A percentile compares a stretch with the other conserved stretches of the same genome.
Conservation (phyloP, 2,329 filamentous ascomycete species). For the Scleromitrula shiraiana region DNA sequence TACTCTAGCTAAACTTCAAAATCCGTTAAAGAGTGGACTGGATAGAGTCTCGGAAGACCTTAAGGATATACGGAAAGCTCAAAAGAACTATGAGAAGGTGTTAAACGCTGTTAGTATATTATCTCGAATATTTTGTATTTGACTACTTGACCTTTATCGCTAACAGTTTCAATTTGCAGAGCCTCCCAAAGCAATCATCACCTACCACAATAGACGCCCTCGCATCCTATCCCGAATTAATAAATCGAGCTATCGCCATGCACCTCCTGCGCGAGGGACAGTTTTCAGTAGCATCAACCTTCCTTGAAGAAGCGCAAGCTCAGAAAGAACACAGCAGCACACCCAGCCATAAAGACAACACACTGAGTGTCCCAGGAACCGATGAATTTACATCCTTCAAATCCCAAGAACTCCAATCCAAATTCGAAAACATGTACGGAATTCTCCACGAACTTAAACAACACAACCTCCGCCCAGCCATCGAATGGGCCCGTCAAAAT, state of each 20-base stretch:
- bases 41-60: conserved; percentile 74
- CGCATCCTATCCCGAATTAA: conserved; percentile 63
- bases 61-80: conserved; percentile 72
- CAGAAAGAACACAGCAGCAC: too few relatives aligned
- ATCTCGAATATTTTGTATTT: not conserved
- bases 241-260: conserved; percentile 94
- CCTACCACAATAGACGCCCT: conserved; percentile 76
- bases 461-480: conserved; percentile 72
- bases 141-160: not conserved
- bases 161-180: conserved; percentile 18
- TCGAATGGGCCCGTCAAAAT: conserved; percentile 74
- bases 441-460: conserved; percentile 73
- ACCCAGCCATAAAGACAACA: too few relatives aligned
- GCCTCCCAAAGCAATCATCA: conserved; percentile 47
- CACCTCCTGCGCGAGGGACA: conserved; percentile 91
- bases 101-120: conserved; percentile 60
- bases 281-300: conserved; percentile 79
- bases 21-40: conserved; percentile 72
- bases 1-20: conserved; percentile 76
- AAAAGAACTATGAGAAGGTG: conserved; percentile 77
- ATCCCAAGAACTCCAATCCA: conserved; percentile 61
- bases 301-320: conserved; percentile 62
- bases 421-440: conserved; percentile 85
- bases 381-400: conserved; percentile 48
- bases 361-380: too few relatives aligned